These are phyloP conservation scores for Ottelia alismoides DNA, from an alignment of 106 monocot species.

Conservation along the genomic window DNA sequence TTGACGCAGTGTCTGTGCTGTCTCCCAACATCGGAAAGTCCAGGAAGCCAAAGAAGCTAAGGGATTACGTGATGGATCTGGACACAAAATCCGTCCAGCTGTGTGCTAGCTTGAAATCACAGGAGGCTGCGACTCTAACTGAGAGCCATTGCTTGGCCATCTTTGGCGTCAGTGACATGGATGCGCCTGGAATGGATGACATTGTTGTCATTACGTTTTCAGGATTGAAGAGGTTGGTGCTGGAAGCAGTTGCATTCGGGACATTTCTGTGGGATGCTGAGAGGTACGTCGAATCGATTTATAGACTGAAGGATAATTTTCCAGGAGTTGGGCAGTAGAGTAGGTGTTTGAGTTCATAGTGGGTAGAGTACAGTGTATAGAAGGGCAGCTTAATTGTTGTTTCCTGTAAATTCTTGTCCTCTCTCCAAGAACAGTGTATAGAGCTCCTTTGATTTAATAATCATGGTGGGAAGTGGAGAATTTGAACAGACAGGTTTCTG, in stretches of 20 bases:
- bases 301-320: too few species aligned
- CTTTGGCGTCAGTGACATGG: too few species aligned
- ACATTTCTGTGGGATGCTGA: slow-evolving; percentile 48
- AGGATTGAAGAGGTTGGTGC: slow-evolving; percentile 31
- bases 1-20: slow-evolving; percentile 10
- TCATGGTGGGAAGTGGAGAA: too few species aligned
- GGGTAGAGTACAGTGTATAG: too few species aligned
- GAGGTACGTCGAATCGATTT: slow-evolving; percentile 28
- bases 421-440: too few species aligned
- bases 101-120: slow-evolving; percentile 39
- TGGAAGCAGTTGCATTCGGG: slow-evolving; percentile 56
- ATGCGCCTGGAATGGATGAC: slow-evolving; percentile 10
- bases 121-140: slow-evolving; percentile 26
- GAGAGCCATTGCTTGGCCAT: slow-evolving; percentile 43
- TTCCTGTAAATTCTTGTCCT: too few species aligned
- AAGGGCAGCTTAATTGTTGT: too few species aligned
- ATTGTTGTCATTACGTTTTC: slow-evolving; percentile 9
- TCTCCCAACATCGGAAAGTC: slow-evolving; percentile 5
- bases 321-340: too few species aligned
- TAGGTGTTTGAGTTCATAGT: too few species aligned
- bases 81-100: slow-evolving; percentile 27
- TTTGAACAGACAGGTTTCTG: too few species aligned
- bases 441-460: too few species aligned
- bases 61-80: slow-evolving; percentile 37
- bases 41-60: slow-evolving; percentile 21